Base-by-base conservation (phyloP, 352 stramenopile species). In the Saprolegnia parasitica region DNA sequence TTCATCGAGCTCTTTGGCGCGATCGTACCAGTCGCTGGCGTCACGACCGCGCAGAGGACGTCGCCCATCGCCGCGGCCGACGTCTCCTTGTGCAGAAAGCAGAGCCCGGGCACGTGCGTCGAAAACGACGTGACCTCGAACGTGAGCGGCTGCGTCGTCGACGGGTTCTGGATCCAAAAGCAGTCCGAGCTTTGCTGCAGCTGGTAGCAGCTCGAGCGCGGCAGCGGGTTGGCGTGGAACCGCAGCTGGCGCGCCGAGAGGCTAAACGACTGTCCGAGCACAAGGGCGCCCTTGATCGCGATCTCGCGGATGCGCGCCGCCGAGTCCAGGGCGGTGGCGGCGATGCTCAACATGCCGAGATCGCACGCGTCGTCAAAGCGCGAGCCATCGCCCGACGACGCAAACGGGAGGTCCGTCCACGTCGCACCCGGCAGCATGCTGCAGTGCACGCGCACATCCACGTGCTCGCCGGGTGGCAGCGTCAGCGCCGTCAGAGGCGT, bases 91-190 rank as follows among this genome's bases (percentile, higher is more conserved):
- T 60, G 29, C 54, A 94, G 71, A 5, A 94, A 62, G 55, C 83
- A 91, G 47, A 92, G 63, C 5, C 84, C 83, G 0, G 82, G 61
- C 11, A 83, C 80, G 61, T 84, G 78, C 78, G 91, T 91, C 4
- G 81, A 74, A 16, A 88, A 73, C 26, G 78, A 78, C 18, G 86
- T 82, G 26, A 96, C 90, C 9, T 75, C 72, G 60, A 93, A 95
- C 40, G 89, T 89, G 3, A 96, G 74, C 20, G 82, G 71, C 68
- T 91, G 77, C 0, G 74, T 65, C 10, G 78, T 79, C 13, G 83
- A 93, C 16, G 84, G 84, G 71, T 94, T 96, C 9, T 83, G 78
- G 40, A 96, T 83, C 74, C 78, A 93, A 58, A 96, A 96, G 26
- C 77, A 89, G 73, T 95, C 87, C 3, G 66, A 77, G 5, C 73